Conservation (phyloP, 2,329 filamentous ascomycete species). For the Dryadomyces sulphureus region DNA sequence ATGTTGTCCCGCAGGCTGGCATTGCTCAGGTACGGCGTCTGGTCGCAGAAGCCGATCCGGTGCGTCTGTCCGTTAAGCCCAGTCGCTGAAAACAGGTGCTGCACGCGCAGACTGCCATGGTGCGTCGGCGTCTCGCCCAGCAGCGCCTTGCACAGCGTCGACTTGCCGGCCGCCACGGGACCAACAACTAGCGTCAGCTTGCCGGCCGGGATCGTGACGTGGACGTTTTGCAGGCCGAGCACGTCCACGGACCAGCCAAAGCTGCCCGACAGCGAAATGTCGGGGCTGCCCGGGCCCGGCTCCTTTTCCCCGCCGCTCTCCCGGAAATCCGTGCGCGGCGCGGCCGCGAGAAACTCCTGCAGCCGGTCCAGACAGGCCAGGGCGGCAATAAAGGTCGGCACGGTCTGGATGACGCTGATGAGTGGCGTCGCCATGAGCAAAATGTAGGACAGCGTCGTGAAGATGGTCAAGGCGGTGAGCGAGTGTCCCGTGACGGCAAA, state of each 20-base stretch:
- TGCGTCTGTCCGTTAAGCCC: background rate
- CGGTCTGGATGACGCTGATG: slow-evolving; percentile 16
- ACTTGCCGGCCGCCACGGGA: slow-evolving; percentile 29
- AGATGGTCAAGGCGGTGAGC: slow-evolving; percentile 15
- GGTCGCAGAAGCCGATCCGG: slow-evolving; percentile 23
- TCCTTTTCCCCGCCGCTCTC: background rate
- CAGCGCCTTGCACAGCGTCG: slow-evolving; percentile 25
- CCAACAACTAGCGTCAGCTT: slow-evolving; percentile 26
- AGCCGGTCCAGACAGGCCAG: slow-evolving; percentile 21
- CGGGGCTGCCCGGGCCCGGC: background rate
- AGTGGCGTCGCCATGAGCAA: slow-evolving; percentile 20
- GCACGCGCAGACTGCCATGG: slow-evolving; percentile 14
- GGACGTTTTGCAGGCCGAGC: slow-evolving; percentile 16
- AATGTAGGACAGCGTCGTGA: slow-evolving; percentile 20
- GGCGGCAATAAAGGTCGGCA: slow-evolving; percentile 18
- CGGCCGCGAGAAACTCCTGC: slow-evolving; percentile 21
- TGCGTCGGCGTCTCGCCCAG: slow-evolving; percentile 20
- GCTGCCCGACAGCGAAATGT: slow-evolving; percentile 8
- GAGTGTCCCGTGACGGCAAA: slow-evolving; percentile 14
- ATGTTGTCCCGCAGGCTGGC: slow-evolving; percentile 19
- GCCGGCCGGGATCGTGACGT: slow-evolving; percentile 17
- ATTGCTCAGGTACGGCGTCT: slow-evolving; percentile 21
- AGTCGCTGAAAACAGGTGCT: background rate
- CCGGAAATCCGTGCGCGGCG: slow-evolving; percentile 15
- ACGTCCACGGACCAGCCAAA: slow-evolving; percentile 21